phyloP scores from a whole-genome alignment of 1,284 basidiomycete species.

The Phellopilus nigrolimitatus region DNA sequence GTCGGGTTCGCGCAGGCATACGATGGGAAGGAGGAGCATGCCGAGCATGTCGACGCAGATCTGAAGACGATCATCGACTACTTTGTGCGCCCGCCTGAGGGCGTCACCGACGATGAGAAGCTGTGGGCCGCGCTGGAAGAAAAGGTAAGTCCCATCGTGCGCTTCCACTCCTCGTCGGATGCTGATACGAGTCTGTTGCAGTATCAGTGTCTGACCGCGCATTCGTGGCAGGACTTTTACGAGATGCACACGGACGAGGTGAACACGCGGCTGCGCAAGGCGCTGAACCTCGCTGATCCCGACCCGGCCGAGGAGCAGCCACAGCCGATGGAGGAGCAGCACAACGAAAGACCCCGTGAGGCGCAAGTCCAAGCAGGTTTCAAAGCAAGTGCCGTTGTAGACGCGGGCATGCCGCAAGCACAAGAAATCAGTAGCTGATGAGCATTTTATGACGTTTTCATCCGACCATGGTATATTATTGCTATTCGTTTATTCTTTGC shows the following conservation, averaged over 20 bases:
- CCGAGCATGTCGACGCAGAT: constrained; percentile 36
- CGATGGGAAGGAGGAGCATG: background rate
- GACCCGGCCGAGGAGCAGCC: too few species aligned
- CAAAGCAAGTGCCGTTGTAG: too few species aligned
- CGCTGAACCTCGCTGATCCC: constrained; percentile 5
- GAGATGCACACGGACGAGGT: constrained; percentile 40
- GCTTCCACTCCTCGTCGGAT: background rate
- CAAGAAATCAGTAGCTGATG: too few species aligned
- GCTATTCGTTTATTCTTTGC: too few species aligned
- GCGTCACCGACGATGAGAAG: constrained; percentile 40
- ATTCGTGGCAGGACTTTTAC: constrained; percentile 56
- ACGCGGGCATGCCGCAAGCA: too few species aligned
- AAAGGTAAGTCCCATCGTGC: constrained; percentile 24
- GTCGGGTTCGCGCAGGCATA: background rate
- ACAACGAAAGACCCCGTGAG: too few species aligned
- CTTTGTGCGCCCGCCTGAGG: constrained; percentile 44
- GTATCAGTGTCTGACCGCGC: constrained; percentile 42
- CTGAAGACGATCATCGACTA: constrained; percentile 46
- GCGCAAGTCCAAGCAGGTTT: too few species aligned
- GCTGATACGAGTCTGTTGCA: constrained; percentile 5
- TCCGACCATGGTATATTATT: too few species aligned
- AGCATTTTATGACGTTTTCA: too few species aligned
- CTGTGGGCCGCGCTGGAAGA: constrained; percentile 38
- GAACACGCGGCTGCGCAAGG: constrained; percentile 12
- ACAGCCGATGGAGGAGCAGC: too few species aligned